phyloP scores from a whole-genome alignment of 2,329 filamentous ascomycete genomes.

The Neofusicoccum ribis region DNA sequence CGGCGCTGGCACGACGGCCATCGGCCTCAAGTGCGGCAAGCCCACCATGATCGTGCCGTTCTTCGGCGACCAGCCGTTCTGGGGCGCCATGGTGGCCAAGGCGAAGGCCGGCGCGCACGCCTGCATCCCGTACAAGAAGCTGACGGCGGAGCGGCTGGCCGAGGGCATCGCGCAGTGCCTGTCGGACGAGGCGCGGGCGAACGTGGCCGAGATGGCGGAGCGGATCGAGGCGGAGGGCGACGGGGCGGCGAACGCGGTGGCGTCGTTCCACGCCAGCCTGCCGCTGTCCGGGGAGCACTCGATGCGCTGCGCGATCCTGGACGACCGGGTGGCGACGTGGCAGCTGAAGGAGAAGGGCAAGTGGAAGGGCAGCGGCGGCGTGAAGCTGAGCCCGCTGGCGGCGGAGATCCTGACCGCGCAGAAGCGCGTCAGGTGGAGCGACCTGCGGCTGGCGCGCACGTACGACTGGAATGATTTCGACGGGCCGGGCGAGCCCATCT shows the following conservation, averaged over 20 bases:
- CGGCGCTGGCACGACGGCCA: conserved; percentile 76
- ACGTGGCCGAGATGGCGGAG: conserved; percentile 60
- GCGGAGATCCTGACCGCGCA: conserved; percentile 64
- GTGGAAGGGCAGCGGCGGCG: conserved; percentile 55
- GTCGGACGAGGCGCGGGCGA: conserved; percentile 59
- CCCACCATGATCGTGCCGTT: conserved; percentile 78
- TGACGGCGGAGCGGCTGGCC: conserved; percentile 64
- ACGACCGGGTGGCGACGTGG: conserved; percentile 67
- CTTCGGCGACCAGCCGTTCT: conserved; percentile 78
- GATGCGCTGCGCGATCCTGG: conserved; percentile 67
- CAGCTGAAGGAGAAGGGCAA: conserved; percentile 39
- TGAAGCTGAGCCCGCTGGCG: conserved; percentile 64
- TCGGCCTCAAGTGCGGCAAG: conserved; percentile 68
- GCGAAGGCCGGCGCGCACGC: conserved; percentile 65
- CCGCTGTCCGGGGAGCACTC: conserved; percentile 44
- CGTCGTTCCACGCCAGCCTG: conserved; percentile 64
- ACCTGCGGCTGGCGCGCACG: conserved; percentile 64
- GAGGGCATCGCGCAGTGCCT: conserved; percentile 71
- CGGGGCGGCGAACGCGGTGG: conserved; percentile 68
- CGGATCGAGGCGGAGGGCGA: conserved; percentile 64
- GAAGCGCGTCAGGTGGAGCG: conserved; percentile 63
- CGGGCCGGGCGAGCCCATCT: conserved; percentile 71
- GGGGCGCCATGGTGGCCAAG: conserved; percentile 68
- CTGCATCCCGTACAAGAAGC: conserved; percentile 65
- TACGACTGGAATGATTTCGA: conserved; percentile 77